Conservation (phyloP, 768 basidiomycete genomes). For the Gymnopilus dilepis region DNA sequence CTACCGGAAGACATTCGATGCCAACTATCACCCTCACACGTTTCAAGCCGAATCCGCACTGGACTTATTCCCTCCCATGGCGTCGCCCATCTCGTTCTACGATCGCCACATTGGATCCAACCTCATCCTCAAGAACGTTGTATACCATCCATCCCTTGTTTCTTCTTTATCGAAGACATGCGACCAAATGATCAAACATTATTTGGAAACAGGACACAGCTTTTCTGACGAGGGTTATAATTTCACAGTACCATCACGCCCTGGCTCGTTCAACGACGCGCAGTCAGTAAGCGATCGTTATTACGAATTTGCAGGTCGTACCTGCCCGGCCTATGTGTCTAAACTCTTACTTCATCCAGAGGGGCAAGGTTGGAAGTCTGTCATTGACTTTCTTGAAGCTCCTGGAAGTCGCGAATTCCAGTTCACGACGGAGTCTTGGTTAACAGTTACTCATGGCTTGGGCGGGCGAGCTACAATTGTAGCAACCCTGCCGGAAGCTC, state of each 20-base stretch:
- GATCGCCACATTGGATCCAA: conserved; percentile 10
- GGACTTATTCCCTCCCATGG: neutral
- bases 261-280: neutral
- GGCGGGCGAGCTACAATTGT: neutral
- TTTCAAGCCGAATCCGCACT: neutral
- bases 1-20: neutral
- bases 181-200: neutral
- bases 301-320: neutral
- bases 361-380: neutral
- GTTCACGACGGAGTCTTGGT: neutral
- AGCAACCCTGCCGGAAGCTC: neutral
- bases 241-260: neutral
- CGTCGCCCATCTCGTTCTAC: conserved; percentile 8
- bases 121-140: neutral
- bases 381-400: neutral
- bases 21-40: neutral
- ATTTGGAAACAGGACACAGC: neutral
- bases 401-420: neutral
- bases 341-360: neutral
- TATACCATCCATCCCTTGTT: neutral
- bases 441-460: neutral
- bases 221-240: neutral
- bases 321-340: neutral
- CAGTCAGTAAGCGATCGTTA: neutral
- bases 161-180: neutral